Base-by-base conservation (phyloP, 1,284 basidiomycete species). In the Sanghuangporus weigelae region DNA sequence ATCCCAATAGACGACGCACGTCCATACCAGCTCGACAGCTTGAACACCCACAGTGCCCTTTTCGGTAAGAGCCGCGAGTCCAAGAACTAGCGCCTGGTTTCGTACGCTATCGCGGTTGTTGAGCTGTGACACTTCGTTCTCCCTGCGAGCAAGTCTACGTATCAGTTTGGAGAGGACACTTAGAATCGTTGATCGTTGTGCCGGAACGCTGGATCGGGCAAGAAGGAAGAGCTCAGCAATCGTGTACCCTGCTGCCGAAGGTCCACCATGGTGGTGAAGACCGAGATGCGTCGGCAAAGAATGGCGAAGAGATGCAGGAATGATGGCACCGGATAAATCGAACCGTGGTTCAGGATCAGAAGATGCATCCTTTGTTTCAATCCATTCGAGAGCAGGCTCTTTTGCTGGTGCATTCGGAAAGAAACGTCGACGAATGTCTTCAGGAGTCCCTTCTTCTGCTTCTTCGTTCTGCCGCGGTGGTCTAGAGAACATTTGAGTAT, bases 201-300 rank as follows among this genome's bases (percentile, higher is more conserved):
- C 89, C 7, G 89, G 86, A 0, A 95, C 90, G 0, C 89, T 92
- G 5, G 93, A 95, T 59, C 92, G 80, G 1, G 87, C 86, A 3
- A 96, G 81, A 54, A 93, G 78, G 53, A 96, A 85, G n/a, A 97
- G 81, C 67, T 97, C 95, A 42, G 90, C 86, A 0, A 96, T 76
- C 0, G 93, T 95, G 73, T 97, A 98, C 0, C 95, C 96, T 0
- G 95, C 95, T 49, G 61, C 38, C 23, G 64, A 66, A 78, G 84
- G 2, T 77, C 73, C 90, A 0, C 92, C 85, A 65, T 97, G 95
- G 73, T 97, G 95, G 73, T 98, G 95, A 23, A 97, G 78, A 1
- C 95, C 95, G 1, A 94, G 81, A 74, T 94, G 87, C 0, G 89
- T 89, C 0, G 93, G 93, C 4, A 95, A 75, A 1, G 77, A 77